Conservation (phyloP, 2,329 filamentous ascomycete genomes). For the Aureobasidium pullulans region DNA sequence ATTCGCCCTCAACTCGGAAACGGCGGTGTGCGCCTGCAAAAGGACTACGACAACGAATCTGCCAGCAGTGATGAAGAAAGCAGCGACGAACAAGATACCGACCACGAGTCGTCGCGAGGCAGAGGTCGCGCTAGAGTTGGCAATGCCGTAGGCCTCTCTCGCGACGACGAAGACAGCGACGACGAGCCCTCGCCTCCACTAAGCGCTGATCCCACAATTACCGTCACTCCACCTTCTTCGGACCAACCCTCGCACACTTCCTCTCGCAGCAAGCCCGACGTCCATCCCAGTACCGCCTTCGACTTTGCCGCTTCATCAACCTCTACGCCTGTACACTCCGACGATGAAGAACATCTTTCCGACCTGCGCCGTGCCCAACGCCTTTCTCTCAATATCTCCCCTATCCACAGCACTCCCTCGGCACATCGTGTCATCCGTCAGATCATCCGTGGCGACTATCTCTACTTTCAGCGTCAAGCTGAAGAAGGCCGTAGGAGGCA, state of each 20-base stretch:
- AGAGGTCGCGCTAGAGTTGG: constrained; percentile 17
- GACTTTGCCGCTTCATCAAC: constrained; percentile 57
- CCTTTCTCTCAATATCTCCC: constrained; percentile 71
- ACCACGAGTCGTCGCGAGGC: constrained; percentile 14
- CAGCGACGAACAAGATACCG: constrained; percentile 26
- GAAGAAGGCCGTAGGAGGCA: constrained; percentile 71
- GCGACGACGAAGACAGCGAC: constrained; percentile 13
- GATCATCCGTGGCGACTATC: constrained; percentile 82
- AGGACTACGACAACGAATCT: constrained; percentile 15
- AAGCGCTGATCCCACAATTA: constrained; percentile 22
- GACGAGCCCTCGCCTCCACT: constrained; percentile 4
- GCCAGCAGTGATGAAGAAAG: constrained; percentile 25
- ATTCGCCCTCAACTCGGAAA: constrained; percentile 10
- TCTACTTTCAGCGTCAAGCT: constrained; percentile 65
- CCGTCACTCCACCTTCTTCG: constrained; percentile 20
- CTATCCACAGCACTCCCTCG: constrained; percentile 67
- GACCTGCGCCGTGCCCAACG: constrained; percentile 86
- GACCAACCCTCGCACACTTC: constrained; percentile 15
- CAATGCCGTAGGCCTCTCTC: constrained; percentile 11
- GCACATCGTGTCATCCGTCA: constrained; percentile 79
- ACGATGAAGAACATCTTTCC: constrained; percentile 74
- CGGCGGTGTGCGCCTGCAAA: constrained; percentile 12
- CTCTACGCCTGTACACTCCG: constrained; percentile 65
- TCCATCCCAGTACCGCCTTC: constrained; percentile 77
- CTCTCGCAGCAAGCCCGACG: constrained; percentile 36